Percentiles rank a stretch among this genome's conserved stretches.
phyloP scores from a whole-genome alignment of 805 yeast species.

The Metschnikowia picachoensis region DNA sequence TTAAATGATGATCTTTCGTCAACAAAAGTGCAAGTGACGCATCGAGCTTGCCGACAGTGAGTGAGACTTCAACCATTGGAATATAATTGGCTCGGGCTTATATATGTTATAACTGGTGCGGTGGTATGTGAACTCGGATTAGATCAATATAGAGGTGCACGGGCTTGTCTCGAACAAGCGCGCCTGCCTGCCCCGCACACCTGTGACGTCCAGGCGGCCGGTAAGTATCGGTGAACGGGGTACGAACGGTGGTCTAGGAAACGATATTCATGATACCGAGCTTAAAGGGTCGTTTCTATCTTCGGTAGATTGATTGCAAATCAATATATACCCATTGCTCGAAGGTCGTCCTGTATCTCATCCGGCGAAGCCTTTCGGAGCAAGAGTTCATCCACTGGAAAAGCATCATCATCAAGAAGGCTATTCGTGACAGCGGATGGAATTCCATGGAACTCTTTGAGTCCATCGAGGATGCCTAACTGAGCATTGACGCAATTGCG shows the following conservation, averaged over 20 bases:
- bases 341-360: constrained; percentile 74
- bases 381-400: constrained; percentile 30
- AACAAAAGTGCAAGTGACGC: constrained; percentile 89
- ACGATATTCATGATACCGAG: too few species aligned
- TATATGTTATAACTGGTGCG: not conserved
- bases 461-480: constrained; percentile 64
- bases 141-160: constrained; percentile 6
- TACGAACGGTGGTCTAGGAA: too few species aligned
- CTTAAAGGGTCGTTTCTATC: too few species aligned
- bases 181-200: too few species aligned
- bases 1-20: constrained; percentile 88
- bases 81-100: not conserved
- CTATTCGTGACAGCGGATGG: constrained; percentile 68
- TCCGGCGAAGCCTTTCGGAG: constrained; percentile 59
- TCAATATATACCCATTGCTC: constrained; percentile 50
- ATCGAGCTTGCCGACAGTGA: constrained; percentile 93
- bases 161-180: not conserved
- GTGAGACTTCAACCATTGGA: constrained; percentile 78
- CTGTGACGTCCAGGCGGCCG: too few species aligned
- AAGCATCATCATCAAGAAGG: constrained; percentile 21
- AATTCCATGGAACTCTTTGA: constrained; percentile 65
- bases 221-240: too few species aligned
- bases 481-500: constrained; percentile 66
- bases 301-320: too few species aligned
- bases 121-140: not conserved